Evolutionary conservation across 139 green algal species (phyloP).

Genomic region (Picochlorum sp.): DNA sequence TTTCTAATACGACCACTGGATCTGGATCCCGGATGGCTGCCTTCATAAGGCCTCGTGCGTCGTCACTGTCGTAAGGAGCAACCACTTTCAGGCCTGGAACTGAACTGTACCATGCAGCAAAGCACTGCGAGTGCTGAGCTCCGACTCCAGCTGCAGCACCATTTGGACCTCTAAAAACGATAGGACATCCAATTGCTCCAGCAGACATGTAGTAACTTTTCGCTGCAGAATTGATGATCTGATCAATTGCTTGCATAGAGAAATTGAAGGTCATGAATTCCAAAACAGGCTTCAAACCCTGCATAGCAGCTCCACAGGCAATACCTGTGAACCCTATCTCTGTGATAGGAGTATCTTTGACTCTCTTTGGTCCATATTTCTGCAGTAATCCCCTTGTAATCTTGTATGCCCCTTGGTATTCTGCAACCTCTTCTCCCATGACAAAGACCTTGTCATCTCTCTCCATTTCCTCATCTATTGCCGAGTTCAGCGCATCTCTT

Average conservation of each 20-base stretch:
- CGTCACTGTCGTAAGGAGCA: constrained; percentile 89
- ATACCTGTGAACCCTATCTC: constrained; percentile 98
- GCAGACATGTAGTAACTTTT: constrained; percentile 99
- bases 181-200: constrained; percentile 81
- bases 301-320: constrained; percentile 84
- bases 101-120: constrained; percentile 91
- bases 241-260: constrained; percentile 96
- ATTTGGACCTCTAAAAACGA: constrained; percentile 98
- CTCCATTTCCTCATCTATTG: constrained; percentile 94
- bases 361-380: constrained; percentile 89
- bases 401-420: constrained; percentile 98
- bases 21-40: constrained; percentile 93
- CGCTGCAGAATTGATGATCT: constrained; percentile 97
- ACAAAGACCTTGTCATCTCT: constrained; percentile 89
- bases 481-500: constrained; percentile 92
- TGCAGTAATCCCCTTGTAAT: constrained; percentile 90
- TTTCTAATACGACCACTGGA: constrained; percentile 96
- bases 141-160: constrained; percentile 91
- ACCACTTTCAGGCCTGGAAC: constrained; percentile 97
- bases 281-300: constrained; percentile 82
- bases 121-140: constrained; percentile 98
- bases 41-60: constrained; percentile 90
- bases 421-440: constrained; percentile 94
- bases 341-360: constrained; percentile 97
- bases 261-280: constrained; percentile 99